phyloP scores from a whole-genome alignment of 352 stramenopile genomes.

The Globisporangium yorkense region DNA sequence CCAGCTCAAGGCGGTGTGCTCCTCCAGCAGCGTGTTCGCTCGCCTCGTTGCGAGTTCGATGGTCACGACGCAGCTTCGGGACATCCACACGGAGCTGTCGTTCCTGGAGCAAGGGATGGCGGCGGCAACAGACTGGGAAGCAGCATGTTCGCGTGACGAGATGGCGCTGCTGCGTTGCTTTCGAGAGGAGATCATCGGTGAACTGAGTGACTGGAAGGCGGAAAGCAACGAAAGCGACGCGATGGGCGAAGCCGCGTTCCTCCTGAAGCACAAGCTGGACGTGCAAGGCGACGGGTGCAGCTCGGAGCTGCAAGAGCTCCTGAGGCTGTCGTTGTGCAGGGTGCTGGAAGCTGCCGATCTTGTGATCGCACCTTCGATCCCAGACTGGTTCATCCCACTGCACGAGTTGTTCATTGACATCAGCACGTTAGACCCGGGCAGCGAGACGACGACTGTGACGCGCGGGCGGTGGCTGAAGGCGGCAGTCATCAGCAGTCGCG shows the following conservation, averaged over 20 bases:
- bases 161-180: not conserved
- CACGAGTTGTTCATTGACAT: constrained; percentile 63
- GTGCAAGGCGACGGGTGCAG: constrained; percentile 4
- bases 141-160: not conserved
- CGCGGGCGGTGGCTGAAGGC: constrained; percentile 34
- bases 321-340: not conserved
- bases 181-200: not conserved
- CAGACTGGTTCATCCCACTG: constrained; percentile 66
- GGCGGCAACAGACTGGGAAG: not conserved
- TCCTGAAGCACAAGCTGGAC: constrained; percentile 1
- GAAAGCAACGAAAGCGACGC: not conserved
- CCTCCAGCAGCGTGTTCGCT: not conserved
- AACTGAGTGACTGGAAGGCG: not conserved
- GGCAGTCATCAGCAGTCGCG: constrained; percentile 7
- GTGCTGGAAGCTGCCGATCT: not conserved
- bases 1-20: not conserved
- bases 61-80: not conserved
- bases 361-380: not conserved
- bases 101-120: not conserved
- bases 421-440: not conserved
- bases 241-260: not conserved
- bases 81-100: constrained; percentile 2
- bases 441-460: constrained; percentile 7
- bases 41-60: constrained; percentile 1
- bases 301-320: not conserved